These are phyloP conservation scores for Murraya koenigii DNA, from an alignment of 345 rosid species.

Conservation along the genomic window DNA sequence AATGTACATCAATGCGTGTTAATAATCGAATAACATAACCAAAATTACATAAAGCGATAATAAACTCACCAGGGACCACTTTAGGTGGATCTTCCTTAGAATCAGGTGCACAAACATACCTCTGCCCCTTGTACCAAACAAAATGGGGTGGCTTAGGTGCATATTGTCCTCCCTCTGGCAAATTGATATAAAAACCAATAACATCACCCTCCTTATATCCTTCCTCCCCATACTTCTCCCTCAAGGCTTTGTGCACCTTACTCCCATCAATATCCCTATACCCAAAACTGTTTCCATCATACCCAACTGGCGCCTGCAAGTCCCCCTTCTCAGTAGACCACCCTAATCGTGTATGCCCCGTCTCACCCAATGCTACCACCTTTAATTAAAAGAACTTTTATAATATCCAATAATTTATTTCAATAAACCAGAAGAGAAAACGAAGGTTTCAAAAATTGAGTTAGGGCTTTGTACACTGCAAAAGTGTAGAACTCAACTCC, in stretches of 20 bases:
- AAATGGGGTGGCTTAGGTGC: conserved; percentile 77
- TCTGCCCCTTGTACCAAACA: conserved; percentile 91
- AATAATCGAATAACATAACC: neutral
- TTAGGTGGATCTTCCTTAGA: conserved; percentile 82
- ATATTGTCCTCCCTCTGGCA: conserved; percentile 74
- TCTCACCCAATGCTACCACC: conserved; percentile 72
- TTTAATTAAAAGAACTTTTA: conserved; percentile 37
- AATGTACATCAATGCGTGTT: neutral
- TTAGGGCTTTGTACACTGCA: neutral
- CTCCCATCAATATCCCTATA: conserved; percentile 96
- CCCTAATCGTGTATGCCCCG: conserved; percentile 92
- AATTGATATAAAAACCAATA: conserved; percentile 80
- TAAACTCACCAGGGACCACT: conserved; percentile 69
- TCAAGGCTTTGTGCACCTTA: conserved; percentile 90
- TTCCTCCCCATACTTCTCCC: conserved; percentile 84
- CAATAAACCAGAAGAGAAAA: neutral
- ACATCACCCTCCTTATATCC: conserved; percentile 95
- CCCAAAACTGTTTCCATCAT: conserved; percentile 87
- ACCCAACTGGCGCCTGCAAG: conserved; percentile 96
- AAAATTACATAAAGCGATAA: neutral
- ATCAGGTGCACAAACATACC: conserved; percentile 70
- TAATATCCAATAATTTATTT: neutral
- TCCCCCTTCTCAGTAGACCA: conserved; percentile 98
- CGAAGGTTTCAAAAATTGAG: neutral
- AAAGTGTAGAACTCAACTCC: neutral